Base-by-base conservation (phyloP, 1,284 basidiomycete species). In the Boletellus dicymbophilus region DNA sequence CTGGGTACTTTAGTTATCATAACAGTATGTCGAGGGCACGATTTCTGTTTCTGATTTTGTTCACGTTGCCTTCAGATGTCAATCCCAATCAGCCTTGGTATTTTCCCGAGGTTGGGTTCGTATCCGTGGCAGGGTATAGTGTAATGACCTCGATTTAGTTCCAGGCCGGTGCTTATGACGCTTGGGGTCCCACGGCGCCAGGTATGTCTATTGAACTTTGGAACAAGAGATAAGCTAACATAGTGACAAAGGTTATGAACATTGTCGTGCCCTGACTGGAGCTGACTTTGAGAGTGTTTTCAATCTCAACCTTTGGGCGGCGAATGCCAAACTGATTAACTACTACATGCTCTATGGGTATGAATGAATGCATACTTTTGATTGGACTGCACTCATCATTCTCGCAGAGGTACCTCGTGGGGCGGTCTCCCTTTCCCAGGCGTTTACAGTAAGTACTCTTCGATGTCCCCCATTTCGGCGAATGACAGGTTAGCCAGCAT, bases 331-430 rank as follows among this genome's bases (percentile, higher is more conserved):
- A 61, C 56, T 90, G 48, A 81, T 90, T 44, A 89, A 80, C 56
- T 88, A 86, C 58, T 91, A 91, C 66, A 90, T 90, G 88, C 60
- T 88, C 49, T 89, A 83, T 56, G 87, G 85, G 86, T 85, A 62
- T 28, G 72, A 30, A 15, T n/a, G n/a, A 37, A 16, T 13, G 22
- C 26, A 37, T 37, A 22, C 16, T 33, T 16, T 46, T 21, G 37
- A n/a, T 23, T 49, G 44, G 23, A 9, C 8, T 7, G 10, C 31
- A 20, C 45, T 55, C 44, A 42, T 22, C 34, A 41, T 46, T 22
- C 39, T 48, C 51, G 26, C 49, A 89, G 88, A 16, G 88, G 88
- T 31, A 91, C 88, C 1, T 88, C 82, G 7, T 91, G 89, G 89
- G 88, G 87, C 46, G 85, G 74, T 10, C 72, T 91, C 41, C 81